Evolutionary conservation across 495 filamentous ascomycete genomes (phyloP).

Genomic region (Talaromyces trachyspermus): DNA sequence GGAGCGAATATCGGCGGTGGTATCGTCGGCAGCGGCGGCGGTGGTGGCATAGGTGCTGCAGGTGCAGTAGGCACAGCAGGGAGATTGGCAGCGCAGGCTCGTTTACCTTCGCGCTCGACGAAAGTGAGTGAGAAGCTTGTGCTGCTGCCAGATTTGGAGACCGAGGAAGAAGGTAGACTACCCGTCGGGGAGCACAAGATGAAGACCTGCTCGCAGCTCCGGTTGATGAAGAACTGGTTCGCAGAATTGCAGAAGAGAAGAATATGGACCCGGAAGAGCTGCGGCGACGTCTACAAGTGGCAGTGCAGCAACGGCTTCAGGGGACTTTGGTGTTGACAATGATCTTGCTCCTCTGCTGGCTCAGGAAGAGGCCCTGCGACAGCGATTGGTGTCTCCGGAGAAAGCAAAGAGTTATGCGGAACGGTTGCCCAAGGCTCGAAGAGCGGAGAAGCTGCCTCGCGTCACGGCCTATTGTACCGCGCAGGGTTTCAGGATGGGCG

Average conservation of each 20-base stretch:
- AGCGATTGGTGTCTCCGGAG: conserved; percentile 47
- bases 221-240: conserved; percentile 20
- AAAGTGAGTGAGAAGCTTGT: conserved; percentile 95
- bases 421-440: conserved; percentile 78
- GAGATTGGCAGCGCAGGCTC: conserved; percentile 52
- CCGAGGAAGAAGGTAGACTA: conserved; percentile 39
- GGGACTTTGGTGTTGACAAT: conserved; percentile 52
- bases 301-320: conserved; percentile 31
- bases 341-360: conserved; percentile 66
- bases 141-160: conserved; percentile 63
- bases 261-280: conserved; percentile 33
- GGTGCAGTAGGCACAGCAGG: conserved; percentile 23
- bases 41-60: conserved; percentile 4
- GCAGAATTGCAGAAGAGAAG: conserved; percentile 28
- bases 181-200: conserved; percentile 38
- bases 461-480: conserved; percentile 97
- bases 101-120: conserved; percentile 78
- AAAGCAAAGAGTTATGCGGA: conserved; percentile 92
- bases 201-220: conserved; percentile 38
- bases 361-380: conserved; percentile 64
- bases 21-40: conserved; percentile 7
- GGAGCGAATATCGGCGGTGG: neutral
- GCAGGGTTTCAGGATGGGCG: conserved; percentile 81
- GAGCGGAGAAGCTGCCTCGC: conserved; percentile 79
- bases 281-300: conserved; percentile 22